Conservation (phyloP, 805 yeast species). For the Zygotorulaspora chibaensis region DNA sequence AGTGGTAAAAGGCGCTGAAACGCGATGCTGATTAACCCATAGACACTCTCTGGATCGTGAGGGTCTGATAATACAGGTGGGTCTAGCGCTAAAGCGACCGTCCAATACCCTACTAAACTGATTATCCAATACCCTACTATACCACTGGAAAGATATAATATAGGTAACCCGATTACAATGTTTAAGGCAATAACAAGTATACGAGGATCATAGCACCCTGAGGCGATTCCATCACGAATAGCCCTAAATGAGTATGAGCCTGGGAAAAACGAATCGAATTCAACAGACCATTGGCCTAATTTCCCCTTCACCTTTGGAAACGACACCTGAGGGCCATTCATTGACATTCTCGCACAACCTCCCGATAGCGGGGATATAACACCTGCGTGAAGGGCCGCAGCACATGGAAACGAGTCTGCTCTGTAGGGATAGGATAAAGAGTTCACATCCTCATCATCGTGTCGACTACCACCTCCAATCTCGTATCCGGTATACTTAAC, state of each 20-base stretch:
- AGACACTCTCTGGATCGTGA: constrained; percentile 45
- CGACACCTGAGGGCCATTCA: constrained; percentile 46
- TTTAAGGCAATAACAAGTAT: constrained; percentile 52
- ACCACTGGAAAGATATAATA: constrained; percentile 48
- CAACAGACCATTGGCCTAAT: constrained; percentile 46
- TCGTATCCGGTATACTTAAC: constrained; percentile 67
- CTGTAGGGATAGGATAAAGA: constrained; percentile 63
- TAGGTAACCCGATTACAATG: constrained; percentile 56
- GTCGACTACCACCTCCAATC: constrained; percentile 66
- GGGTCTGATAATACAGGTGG: constrained; percentile 68
- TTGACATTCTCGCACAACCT: constrained; percentile 66
- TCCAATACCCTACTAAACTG: constrained; percentile 74
- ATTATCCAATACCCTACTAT: constrained; percentile 57
- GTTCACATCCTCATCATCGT: constrained; percentile 15
- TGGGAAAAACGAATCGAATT: constrained; percentile 70
- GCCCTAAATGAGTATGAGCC: constrained; percentile 59
- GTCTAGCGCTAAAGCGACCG: constrained; percentile 67
- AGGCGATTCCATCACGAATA: constrained; percentile 33
- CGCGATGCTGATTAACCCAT: constrained; percentile 63
- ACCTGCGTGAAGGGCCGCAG: constrained; percentile 87
- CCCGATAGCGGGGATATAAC: constrained; percentile 67
- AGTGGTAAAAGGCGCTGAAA: constrained; percentile 73
- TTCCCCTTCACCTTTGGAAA: constrained; percentile 50
- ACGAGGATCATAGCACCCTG: constrained; percentile 70
- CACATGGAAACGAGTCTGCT: constrained; percentile 86